Evolutionary conservation across 768 basidiomycete species (phyloP).

Genomic region (Serendipita sp.): DNA sequence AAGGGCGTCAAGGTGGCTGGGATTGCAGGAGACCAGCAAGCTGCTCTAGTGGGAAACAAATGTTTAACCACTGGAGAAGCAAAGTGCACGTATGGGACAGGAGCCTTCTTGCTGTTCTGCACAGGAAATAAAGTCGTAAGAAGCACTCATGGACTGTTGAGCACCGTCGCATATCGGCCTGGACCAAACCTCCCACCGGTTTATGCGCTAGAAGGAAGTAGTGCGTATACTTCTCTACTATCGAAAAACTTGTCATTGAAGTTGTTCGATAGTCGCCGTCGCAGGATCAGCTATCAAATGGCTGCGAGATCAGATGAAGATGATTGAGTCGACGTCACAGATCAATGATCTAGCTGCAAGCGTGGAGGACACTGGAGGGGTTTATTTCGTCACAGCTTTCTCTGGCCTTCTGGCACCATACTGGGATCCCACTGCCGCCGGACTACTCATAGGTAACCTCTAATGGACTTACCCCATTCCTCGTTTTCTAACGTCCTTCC

Average conservation of each 20-base stretch:
- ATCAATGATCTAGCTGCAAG: slow-evolving; percentile 72
- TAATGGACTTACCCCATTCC: background rate
- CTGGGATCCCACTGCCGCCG: slow-evolving; percentile 89
- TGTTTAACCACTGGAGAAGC: slow-evolving; percentile 83
- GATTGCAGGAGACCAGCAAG: slow-evolving; percentile 96
- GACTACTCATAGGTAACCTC: slow-evolving; percentile 55
- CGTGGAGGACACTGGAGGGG: slow-evolving; percentile 65
- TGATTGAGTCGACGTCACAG: slow-evolving; percentile 67
- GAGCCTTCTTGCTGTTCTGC: slow-evolving; percentile 90
- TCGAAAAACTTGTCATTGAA: background rate
- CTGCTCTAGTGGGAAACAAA: slow-evolving; percentile 90
- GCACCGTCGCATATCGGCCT: slow-evolving; percentile 86
- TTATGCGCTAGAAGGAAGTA: slow-evolving; percentile 89
- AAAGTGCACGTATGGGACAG: slow-evolving; percentile 93
- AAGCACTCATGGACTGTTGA: slow-evolving; percentile 74
- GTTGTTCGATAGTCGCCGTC: slow-evolving; percentile 48
- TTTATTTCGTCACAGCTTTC: slow-evolving; percentile 96
- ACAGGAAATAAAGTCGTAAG: slow-evolving; percentile 77
- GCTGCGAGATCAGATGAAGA: slow-evolving; percentile 74
- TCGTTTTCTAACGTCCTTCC: background rate
- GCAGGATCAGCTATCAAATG: slow-evolving; percentile 94
- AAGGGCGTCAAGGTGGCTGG: slow-evolving; percentile 75
- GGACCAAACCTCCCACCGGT: slow-evolving; percentile 62
- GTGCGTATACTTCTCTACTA: slow-evolving; percentile 30
- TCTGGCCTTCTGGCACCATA: slow-evolving; percentile 91